Base-by-base conservation (phyloP, 2,329 filamentous ascomycete genomes). In the Trichothecium roseum region DNA sequence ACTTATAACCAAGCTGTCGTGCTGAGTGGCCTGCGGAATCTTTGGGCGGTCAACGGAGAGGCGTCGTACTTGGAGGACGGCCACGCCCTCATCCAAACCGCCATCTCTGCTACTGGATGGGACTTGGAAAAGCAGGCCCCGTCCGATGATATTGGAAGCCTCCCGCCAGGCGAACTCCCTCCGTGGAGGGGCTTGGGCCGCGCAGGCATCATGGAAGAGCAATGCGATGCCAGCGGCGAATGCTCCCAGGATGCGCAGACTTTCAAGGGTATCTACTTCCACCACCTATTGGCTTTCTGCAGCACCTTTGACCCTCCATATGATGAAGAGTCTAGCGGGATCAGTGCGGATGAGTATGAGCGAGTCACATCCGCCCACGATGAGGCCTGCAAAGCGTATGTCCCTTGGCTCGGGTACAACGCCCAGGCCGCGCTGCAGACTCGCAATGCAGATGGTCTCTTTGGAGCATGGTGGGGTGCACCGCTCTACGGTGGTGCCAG, bases 1-100 rank as follows among this genome's bases (percentile, higher is more conserved):
- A 93, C 87, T 0, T 95, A 96, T 63, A 96, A 96, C 59, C 89
- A 96, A 57, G 89, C 88, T 16, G 86, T 95, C 4, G 51, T 96
- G 1, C 71, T 95, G 16, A 87, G 84, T 4, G 88, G 86, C 10
- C 74, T 86, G 37, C 74, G 84, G 24, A 83, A 80, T 2, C 68
- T 95, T 0, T 95, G 83, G 75, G 72, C 84, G 42, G 78, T 77
- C 12, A 94, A 84, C 0, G 82, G 81, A 10, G 72, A 77, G n/a
- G 55, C 64, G 2, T 67, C 62, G 1, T 95, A 87, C 51, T 66
- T 95, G 1, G 57, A 71, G 15, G 86, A 94, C 38, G 89, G 85
- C 0, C 86, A 95, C 55, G 53, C 62, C n/a, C 72, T 95, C 7
- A 68, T 95, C 28, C 66, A 71, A 30, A 74, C 74, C 35, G 84